Evolutionary conservation across 306 rosid genomes (phyloP).

Genomic region (Trifolium pratense): DNA sequence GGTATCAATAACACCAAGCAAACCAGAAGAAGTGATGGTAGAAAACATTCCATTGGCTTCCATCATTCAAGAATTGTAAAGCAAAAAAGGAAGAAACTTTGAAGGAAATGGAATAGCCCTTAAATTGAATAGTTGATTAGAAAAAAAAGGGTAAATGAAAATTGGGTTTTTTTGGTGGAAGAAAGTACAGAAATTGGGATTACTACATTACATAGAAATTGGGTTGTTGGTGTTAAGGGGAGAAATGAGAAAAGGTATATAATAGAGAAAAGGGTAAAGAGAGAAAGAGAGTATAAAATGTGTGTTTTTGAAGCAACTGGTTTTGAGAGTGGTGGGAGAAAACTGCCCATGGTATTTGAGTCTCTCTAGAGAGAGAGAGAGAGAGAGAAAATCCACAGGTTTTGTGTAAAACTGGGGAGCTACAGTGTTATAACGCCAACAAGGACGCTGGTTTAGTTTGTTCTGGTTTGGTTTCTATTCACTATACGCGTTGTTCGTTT

Average conservation of each 20-base stretch:
- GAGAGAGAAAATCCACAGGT: conserved; percentile 47
- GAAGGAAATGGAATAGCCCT: conserved; percentile 34
- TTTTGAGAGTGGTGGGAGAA: conserved; percentile 52
- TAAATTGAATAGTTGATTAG: conserved; percentile 26
- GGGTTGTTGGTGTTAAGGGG: conserved; percentile 12
- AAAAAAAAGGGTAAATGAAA: conserved; percentile 1
- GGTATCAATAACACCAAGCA: conserved; percentile 59
- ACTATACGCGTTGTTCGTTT: not conserved
- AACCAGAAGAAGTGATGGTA: conserved; percentile 54
- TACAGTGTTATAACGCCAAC: not conserved
- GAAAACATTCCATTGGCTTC: conserved; percentile 73
- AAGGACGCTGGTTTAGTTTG: not conserved
- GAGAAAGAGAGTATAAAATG: not conserved
- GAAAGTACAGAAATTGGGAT: not conserved
- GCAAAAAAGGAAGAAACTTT: conserved; percentile 12
- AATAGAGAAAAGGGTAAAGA: conserved; percentile 33
- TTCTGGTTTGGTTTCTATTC: not conserved
- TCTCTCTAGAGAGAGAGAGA: not conserved
- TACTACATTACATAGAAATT: not conserved
- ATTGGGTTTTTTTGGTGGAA: not conserved
- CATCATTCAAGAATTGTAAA: conserved; percentile 45
- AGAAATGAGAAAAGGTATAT: conserved; percentile 35
- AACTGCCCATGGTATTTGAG: conserved; percentile 84
- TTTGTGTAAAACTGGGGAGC: conserved; percentile 49
- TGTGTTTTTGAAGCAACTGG: conserved; percentile 57